Evolutionary conservation across 768 basidiomycete genomes (phyloP).

Genomic region (Pulveroboletus sp.): DNA sequence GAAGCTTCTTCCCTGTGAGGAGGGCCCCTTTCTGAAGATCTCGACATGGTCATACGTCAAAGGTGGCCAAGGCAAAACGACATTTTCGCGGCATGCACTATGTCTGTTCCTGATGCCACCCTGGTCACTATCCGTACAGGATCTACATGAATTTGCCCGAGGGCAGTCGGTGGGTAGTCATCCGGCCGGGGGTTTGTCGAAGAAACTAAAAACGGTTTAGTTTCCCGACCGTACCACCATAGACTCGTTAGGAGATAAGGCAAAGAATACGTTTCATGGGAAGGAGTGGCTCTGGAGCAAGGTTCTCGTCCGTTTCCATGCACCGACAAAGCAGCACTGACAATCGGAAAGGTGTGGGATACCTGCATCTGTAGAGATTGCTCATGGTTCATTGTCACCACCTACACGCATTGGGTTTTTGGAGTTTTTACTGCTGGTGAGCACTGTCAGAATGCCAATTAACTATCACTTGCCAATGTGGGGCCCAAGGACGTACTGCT

Average conservation of each 20-base stretch:
- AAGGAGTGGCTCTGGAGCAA: conserved; percentile 56
- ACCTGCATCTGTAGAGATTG: conserved; percentile 32
- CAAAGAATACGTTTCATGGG: conserved; percentile 23
- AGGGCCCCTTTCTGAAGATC: conserved; percentile 22
- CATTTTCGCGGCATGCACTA: conserved; percentile 14
- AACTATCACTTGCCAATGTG: neutral
- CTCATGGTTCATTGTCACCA: conserved; percentile 40
- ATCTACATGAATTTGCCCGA: conserved; percentile 32
- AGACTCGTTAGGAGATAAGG: conserved; percentile 1
- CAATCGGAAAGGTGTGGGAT: conserved; percentile 35
- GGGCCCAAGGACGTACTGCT: conserved; percentile 44
- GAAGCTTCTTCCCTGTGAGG: conserved; percentile 24
- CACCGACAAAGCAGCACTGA: conserved; percentile 4
- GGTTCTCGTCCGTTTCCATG: conserved; percentile 16
- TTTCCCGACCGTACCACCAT: conserved; percentile 17
- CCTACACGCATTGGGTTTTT: conserved; percentile 41
- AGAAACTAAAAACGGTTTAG: conserved; percentile 5
- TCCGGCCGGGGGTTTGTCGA: neutral
- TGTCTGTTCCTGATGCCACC: conserved; percentile 36
- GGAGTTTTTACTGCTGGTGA: conserved; percentile 38
- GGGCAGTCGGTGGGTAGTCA: conserved; percentile 18
- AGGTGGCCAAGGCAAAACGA: conserved; percentile 10
- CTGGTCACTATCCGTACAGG: conserved; percentile 33
- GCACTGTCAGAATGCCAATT: conserved; percentile 3
- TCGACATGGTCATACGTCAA: conserved; percentile 24